Base-by-base conservation (phyloP, 164 flowering plant species). In the Hamamelis virginiana region DNA sequence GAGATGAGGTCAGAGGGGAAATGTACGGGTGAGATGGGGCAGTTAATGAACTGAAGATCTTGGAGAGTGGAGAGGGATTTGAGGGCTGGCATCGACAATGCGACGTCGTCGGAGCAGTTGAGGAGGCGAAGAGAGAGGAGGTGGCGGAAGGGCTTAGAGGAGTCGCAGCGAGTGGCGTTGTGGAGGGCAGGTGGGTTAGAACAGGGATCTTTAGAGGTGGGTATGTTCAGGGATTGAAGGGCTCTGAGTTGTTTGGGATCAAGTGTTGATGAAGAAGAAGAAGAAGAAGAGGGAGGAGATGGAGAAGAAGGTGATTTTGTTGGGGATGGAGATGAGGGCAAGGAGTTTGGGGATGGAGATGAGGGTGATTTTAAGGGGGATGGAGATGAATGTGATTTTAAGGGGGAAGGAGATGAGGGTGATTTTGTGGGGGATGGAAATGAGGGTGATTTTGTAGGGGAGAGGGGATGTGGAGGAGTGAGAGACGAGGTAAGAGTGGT, bases 231-330 rank as follows among this genome's bases (percentile, higher is more conserved):
- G n/a, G 97, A 91, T 65, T 83, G 83, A 59, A 95, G 91, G 38
- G 98, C 94, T 69, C 59, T 73, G 22, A 89, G 76, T 59, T 95
- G 97, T 56, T 92, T 89, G 9, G 98, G 97, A 79, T 95, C 97
- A 11, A 95, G 85, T 0, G 88, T 70, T 45, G 90, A 77, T 4
- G 78, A 26, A 0, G 75, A 57, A 4, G 70, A 33, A 21, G 80
- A 27, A 2, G 76, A 9, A 1, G 77, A 16, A 2, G 76, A 18
- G 3, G 76, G n/a, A 3, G 73, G 43, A 28, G 83, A 21, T 13
- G 51, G 52, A 12, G 65, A 26, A 12, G n/a, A 2, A 3, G 65
- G 65, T 1, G 65, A n/a, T 8, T 41, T 5, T 25, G 68, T 25
- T 22, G 74, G 48, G 44, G 68, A 33, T 66, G 63, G 15, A 68